Evolutionary conservation across 768 basidiomycete species (phyloP), one percentile per base, ranked within the genome.

Genomic region (Pisolithus albus): DNA sequence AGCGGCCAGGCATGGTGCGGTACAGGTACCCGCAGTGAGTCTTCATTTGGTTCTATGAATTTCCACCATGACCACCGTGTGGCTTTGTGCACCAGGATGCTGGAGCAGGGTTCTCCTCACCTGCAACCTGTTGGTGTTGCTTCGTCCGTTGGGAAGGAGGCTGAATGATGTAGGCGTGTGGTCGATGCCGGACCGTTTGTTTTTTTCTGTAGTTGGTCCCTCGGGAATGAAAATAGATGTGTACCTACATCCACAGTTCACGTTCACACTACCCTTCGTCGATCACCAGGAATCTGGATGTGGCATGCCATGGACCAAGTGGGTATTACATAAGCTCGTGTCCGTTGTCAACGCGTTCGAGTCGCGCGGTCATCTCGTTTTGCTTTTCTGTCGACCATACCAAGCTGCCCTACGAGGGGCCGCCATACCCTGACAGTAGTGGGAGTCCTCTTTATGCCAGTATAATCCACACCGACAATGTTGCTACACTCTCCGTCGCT

Each of bases 1-100:
- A 74, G 66, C 61, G 75, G 70, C 59, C 74, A 46, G 55, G 54
- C 15, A 74, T 85, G 37, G 80, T 82, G 63, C 77, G 85, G 38
- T 83, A 79, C 63, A 75, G 84, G 57, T 86, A 82, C 64, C 83
- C 87, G 49, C 83, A 86, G 88, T 91, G 58, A 66, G 86, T 77
- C 37, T n/a, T 47, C 36, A 11, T 40, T 24, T 30, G 8, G 19
- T 7, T 23, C 24, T n/a, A 23, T 19, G 34, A 50, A 49, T 28
- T 44, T 36, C 51, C 46, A 36, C 41, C 9, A 21, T 51, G 30
- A 56, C 32, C 16, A 52, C 52, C 37, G 51, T 60, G 24, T 59
- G 46, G 49, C 49, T 47, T 28, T 11, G 46, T 45, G 15, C 32
- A 44, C 6, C 60, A 88, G 86, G 60, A 63, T 71, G 7, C 67